Evolutionary conservation across 1,139 yeast species (phyloP), one percentile per base, ranked within the genome.

Genomic region (Nadsonia commutata): DNA sequence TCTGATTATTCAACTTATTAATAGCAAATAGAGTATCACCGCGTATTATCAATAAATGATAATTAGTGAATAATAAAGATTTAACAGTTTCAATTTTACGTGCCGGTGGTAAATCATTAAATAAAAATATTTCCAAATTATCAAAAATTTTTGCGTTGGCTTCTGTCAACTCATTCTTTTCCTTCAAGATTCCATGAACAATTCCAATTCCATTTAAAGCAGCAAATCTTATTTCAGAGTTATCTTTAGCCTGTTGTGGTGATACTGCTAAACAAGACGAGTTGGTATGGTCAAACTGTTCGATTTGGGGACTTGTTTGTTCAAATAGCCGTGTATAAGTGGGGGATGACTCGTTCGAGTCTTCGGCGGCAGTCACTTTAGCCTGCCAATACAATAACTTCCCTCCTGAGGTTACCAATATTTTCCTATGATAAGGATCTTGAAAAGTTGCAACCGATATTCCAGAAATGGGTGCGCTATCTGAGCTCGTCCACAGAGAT

Each of bases 1-100:
- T 52, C 38, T 67, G 60, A 46, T 71, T 71, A 50, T 69, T 73
- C 22, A 78, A 56, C 47, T 74, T 70, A 49, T 76, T 78, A 39
- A 71, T 64, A 1, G 72, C 61, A 20, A 50, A 46, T 2, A 72
- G 43, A 31, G 67, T 67, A 20, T 64, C 58, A 1, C 67, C 68
- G 6, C 72, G 58, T 2, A 77, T 55, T 1, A 74, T 48, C 1
- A 78, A 51, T 2, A 77, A 52, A 53, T 78, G 81, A 52, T 70
- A 78, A 41, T 70, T 67, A 0, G 81, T 69, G 17, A 78, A 52
- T 2, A 68, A 52, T 3, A 74, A 52, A 7, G 71, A 65, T 40
- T 60, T 60, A 19, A 70, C 60, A 3, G 52, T 42, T 17, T 43
- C 40, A 23, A 53, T 52, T 39, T 59, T 59, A 1, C 54, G 49